These are phyloP conservation scores for Saksenaea oblongispora DNA, from an alignment of 371 early-diverging fungal genomes.

Conservation along the genomic window DNA sequence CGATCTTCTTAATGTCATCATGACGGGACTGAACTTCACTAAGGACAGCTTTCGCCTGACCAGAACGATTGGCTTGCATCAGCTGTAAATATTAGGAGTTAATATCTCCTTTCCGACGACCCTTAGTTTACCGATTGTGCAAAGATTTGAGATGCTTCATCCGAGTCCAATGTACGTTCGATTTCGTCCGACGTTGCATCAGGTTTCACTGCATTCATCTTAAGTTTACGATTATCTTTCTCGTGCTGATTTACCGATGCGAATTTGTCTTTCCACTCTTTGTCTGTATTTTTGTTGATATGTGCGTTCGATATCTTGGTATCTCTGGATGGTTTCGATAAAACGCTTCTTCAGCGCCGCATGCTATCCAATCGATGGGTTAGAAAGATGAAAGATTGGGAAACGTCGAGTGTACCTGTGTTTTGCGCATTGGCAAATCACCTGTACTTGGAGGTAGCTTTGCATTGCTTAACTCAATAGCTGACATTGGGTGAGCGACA, in stretches of 20 bases:
- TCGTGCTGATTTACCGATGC: constrained; percentile 63
- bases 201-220: constrained; percentile 70
- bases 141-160: constrained; percentile 77
- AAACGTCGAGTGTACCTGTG: constrained; percentile 34
- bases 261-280: constrained; percentile 82
- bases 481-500: constrained; percentile 27
- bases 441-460: constrained; percentile 48
- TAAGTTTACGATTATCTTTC: not conserved
- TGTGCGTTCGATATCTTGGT: constrained; percentile 78
- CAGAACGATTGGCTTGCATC: constrained; percentile 72
- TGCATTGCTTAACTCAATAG: constrained; percentile 58
- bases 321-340: constrained; percentile 79
- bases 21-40: constrained; percentile 87
- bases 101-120: not conserved
- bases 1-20: constrained; percentile 87
- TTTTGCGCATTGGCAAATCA: constrained; percentile 70
- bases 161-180: constrained; percentile 73
- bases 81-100: constrained; percentile 42
- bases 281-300: constrained; percentile 84
- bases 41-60: constrained; percentile 80
- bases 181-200: constrained; percentile 84
- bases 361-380: constrained; percentile 46
- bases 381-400: not conserved
- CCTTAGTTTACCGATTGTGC: constrained; percentile 71
- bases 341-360: constrained; percentile 78